Evolutionary conservation across 495 filamentous ascomycete species (phyloP).

Genomic region (Friedmanniomyces endolithicus): DNA sequence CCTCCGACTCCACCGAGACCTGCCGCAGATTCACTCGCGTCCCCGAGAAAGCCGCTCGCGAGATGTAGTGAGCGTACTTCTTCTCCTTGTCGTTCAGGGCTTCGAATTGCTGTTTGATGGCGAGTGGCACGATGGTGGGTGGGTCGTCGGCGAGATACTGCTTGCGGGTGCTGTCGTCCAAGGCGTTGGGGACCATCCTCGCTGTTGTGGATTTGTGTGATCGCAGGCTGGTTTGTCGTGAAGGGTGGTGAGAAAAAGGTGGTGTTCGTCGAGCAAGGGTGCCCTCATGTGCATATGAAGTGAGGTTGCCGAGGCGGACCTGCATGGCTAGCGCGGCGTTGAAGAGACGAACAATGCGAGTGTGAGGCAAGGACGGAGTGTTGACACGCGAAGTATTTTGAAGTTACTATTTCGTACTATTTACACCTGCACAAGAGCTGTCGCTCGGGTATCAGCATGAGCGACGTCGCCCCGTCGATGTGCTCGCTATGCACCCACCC

Average conservation of each 20-base stretch:
- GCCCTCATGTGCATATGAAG: background rate
- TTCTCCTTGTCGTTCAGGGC: constrained; percentile 64
- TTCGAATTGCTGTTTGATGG: constrained; percentile 82
- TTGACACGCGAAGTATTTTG: no score
- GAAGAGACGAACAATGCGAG: background rate
- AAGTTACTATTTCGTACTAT: background rate
- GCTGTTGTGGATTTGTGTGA: background rate
- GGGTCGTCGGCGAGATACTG: constrained; percentile 86
- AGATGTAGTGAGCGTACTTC: constrained; percentile 84
- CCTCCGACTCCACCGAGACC: constrained; percentile 77
- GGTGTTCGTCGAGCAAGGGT: background rate
- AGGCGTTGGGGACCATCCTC: constrained; percentile 12
- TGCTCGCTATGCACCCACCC: background rate
- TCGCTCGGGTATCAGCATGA: background rate
- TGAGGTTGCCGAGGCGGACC: background rate
- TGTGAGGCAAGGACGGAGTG: background rate
- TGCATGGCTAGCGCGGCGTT: background rate
- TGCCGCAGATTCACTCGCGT: constrained; percentile 78
- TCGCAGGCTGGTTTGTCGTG: background rate
- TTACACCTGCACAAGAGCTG: background rate
- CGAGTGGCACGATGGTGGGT: constrained; percentile 70
- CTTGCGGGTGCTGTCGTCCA: constrained; percentile 41
- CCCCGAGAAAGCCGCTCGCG: constrained; percentile 75
- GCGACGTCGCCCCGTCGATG: background rate
- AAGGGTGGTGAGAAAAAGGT: background rate